These are phyloP conservation scores for Naematelia aurantialba DNA, from an alignment of 768 basidiomycete species.

Conservation along the genomic window DNA sequence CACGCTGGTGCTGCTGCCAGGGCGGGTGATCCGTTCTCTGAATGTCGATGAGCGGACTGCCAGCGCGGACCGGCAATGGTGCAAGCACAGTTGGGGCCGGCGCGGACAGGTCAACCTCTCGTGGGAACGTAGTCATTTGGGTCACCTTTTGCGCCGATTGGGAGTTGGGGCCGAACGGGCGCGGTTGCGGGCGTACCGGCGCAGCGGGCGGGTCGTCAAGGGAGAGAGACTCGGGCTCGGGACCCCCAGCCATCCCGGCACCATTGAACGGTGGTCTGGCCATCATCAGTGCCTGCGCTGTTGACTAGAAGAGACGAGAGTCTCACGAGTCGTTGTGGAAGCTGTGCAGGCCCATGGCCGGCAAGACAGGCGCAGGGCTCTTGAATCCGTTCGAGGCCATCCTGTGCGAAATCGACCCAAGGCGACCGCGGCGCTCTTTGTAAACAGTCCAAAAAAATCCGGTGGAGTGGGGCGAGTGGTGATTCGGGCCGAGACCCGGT, in stretches of 20 bases:
- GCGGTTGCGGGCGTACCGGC: background rate
- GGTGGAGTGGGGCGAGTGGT: background rate
- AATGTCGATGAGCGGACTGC: background rate
- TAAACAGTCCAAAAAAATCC: background rate
- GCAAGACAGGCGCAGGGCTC: slow-evolving; percentile 44
- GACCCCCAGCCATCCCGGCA: slow-evolving; percentile 15
- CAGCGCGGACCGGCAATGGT: background rate
- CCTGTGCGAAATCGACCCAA: too few relatives aligned
- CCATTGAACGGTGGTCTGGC: slow-evolving; percentile 41
- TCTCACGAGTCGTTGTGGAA: slow-evolving; percentile 46
- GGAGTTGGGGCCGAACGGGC: background rate
- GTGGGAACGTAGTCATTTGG: background rate
- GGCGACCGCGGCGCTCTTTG: too few relatives aligned
- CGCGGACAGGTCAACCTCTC: background rate
- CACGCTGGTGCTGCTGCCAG: background rate
- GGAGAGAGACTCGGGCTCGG: slow-evolving; percentile 29
- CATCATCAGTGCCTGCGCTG: background rate
- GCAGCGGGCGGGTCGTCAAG: slow-evolving; percentile 16
- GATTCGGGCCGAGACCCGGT: background rate
- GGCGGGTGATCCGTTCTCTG: slow-evolving; percentile 2
- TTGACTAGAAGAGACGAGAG: background rate
- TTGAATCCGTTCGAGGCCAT: slow-evolving; percentile 27
- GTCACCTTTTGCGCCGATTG: background rate
- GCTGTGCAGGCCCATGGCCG: slow-evolving; percentile 44
- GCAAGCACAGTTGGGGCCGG: background rate